These are phyloP conservation scores for Saussurea involucrata DNA, from an alignment of 129 eudicot genomes.

Conservation along the genomic window DNA sequence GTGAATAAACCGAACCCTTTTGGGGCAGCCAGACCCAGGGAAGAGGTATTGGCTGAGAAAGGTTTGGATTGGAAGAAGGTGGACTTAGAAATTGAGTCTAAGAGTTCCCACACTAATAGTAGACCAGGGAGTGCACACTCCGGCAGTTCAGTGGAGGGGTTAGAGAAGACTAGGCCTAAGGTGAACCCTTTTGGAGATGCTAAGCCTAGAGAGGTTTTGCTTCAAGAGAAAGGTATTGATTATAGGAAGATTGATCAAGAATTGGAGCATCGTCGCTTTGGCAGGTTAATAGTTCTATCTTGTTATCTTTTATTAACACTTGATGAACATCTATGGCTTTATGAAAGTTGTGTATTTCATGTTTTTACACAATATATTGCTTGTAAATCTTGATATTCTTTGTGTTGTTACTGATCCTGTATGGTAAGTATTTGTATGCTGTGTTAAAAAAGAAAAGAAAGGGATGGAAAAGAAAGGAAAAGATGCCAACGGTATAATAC, in stretches of 20 bases:
- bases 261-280: conserved; percentile 65
- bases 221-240: conserved; percentile 88
- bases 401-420: background rate
- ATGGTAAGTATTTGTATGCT: background rate
- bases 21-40: conserved; percentile 96
- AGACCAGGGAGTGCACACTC: conserved; percentile 70
- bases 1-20: conserved; percentile 63
- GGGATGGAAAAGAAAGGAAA: too few species aligned
- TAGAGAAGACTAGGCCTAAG: conserved; percentile 59
- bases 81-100: conserved; percentile 69
- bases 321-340: background rate
- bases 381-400: background rate
- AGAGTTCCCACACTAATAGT: conserved; percentile 78
- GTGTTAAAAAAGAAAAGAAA: too few species aligned
- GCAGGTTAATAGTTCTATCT: conserved; percentile 42
- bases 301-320: background rate
- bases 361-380: background rate
- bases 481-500: background rate
- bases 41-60: conserved; percentile 87
- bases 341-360: background rate
- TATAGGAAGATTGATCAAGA: conserved; percentile 94
- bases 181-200: conserved; percentile 99
- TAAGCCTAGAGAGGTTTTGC: conserved; percentile 92
- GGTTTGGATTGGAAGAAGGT: conserved; percentile 91
- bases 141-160: conserved; percentile 55